A percentile compares a stretch with the other conserved stretches of the same genome.
Evolutionary conservation across 148 eudicot genomes (phyloP).

Genomic region (Chenopodium suecicum): DNA sequence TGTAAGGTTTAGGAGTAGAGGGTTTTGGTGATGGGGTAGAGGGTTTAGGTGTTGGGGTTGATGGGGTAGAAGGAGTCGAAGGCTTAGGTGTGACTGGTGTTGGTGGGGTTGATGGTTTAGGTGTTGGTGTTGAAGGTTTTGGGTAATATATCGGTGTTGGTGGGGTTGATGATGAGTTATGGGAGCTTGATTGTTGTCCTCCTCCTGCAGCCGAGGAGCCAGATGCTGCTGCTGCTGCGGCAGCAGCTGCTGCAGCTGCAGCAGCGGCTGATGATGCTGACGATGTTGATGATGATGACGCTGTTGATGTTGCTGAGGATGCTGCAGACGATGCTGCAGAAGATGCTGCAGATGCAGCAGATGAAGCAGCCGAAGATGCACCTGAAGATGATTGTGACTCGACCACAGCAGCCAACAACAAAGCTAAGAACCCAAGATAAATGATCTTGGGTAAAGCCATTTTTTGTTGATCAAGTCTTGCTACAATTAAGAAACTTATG

Average conservation of each 20-base stretch:
- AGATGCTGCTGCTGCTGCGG: no score
- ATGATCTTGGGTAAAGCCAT: slow-evolving; percentile 36
- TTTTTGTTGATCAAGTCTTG: not conserved
- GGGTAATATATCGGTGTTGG: no score
- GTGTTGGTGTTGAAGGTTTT: not conserved
- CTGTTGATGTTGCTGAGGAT: not conserved
- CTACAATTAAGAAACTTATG: not conserved
- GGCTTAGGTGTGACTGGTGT: no score
- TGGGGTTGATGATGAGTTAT: no score
- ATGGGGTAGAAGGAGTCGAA: no score
- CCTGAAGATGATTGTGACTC: slow-evolving; percentile 35
- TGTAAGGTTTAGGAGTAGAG: not conserved
- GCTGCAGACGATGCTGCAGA: not conserved
- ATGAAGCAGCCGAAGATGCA: slow-evolving; percentile 14
- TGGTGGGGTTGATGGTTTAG: no score
- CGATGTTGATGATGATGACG: no score
- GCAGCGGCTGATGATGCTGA: no score
- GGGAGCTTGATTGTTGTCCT: no score
- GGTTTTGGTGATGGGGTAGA: slow-evolving; percentile 14
- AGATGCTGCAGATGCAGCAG: not conserved
- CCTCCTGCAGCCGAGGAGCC: not conserved
- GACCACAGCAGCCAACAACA: slow-evolving; percentile 23
- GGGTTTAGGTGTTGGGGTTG: not conserved
- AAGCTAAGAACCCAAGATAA: slow-evolving; percentile 24
- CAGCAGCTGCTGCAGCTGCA: no score